Evolutionary conservation across 2,329 filamentous ascomycete species (phyloP).

Genomic region (Pochonia chlamydosporia): DNA sequence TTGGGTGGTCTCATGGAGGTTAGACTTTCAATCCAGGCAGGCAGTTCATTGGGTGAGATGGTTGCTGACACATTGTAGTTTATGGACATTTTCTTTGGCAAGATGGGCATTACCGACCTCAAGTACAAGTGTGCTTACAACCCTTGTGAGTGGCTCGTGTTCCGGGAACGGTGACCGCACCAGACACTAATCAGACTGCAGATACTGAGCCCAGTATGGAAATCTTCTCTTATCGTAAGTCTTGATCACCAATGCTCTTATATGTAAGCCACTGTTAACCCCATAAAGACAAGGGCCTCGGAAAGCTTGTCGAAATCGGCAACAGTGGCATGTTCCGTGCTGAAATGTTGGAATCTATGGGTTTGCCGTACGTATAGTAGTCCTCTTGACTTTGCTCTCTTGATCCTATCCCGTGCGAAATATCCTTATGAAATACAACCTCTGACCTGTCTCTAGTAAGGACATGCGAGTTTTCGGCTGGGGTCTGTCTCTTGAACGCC

Average conservation of each 20-base stretch:
- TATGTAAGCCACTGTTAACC: neutral
- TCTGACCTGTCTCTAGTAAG: constrained; percentile 32
- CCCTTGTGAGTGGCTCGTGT: constrained; percentile 10
- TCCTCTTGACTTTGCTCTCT: neutral
- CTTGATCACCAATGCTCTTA: neutral
- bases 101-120: constrained; percentile 82
- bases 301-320: constrained; percentile 93
- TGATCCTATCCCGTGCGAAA: too few species aligned
- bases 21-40: neutral
- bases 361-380: constrained; percentile 52
- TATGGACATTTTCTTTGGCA: constrained; percentile 91
- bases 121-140: constrained; percentile 82
- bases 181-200: constrained; percentile 64
- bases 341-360: constrained; percentile 95
- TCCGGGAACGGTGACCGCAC: neutral
- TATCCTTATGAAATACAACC: neutral
- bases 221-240: constrained; percentile 76
- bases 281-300: constrained; percentile 60
- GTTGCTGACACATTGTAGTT: constrained; percentile 36
- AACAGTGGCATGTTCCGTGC: constrained; percentile 99
- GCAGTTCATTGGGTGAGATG: too few species aligned
- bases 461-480: constrained; percentile 93
- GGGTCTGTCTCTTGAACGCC: constrained; percentile 84
- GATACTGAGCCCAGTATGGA: constrained; percentile 95
- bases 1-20: constrained; percentile 80